Conservation (phyloP, 139 green algal genomes). For the Picochlorum sp. region DNA sequence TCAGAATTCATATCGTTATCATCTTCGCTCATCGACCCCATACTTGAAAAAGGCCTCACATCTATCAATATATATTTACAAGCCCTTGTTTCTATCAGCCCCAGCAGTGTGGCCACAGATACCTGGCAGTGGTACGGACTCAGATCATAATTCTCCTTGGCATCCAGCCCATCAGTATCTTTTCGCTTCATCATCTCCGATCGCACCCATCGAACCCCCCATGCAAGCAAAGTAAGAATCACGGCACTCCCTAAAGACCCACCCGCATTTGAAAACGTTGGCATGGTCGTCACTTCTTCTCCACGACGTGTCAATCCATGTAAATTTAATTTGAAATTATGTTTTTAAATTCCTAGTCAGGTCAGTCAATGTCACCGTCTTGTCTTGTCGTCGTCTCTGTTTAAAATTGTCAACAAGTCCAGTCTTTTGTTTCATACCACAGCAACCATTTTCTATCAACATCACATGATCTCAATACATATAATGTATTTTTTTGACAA, state of each 20-base stretch:
- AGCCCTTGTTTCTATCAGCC: slow-evolving; percentile 35
- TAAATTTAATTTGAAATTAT: no score
- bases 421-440: background rate
- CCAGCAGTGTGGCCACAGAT: slow-evolving; percentile 24
- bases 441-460: background rate
- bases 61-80: slow-evolving; percentile 31
- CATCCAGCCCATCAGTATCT: slow-evolving; percentile 4
- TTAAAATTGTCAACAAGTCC: background rate
- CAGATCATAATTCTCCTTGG: background rate
- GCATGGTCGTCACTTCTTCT: background rate
- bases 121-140: slow-evolving; percentile 20
- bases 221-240: slow-evolving; percentile 48
- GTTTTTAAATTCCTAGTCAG: no score
- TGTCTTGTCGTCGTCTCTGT: no score
- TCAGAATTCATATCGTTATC: no score
- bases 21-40: no score
- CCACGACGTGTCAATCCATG: background rate
- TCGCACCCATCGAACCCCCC: slow-evolving; percentile 42
- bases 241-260: slow-evolving; percentile 48
- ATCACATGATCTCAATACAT: background rate
- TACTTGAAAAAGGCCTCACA: slow-evolving; percentile 16
- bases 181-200: slow-evolving; percentile 15
- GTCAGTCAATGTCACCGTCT: no score
- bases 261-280: slow-evolving; percentile 38
- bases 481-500: background rate